Evolutionary conservation across 805 yeast genomes (phyloP).

Genomic region (Pichia nanzhaoensis): DNA sequence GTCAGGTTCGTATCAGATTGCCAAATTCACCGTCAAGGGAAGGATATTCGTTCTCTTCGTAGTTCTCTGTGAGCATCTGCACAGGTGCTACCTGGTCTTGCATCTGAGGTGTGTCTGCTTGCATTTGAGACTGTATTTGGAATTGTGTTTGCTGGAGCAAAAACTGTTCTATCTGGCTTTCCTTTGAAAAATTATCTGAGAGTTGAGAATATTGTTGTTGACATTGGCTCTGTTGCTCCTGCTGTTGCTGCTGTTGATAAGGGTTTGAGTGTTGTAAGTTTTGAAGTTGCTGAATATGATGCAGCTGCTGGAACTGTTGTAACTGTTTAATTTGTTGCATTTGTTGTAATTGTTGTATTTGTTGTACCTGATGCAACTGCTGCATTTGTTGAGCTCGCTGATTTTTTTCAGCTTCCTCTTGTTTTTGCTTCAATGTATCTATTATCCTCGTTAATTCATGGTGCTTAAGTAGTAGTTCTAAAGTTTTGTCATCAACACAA

Average conservation of each 20-base stretch:
- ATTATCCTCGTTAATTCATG: slow-evolving; percentile 8
- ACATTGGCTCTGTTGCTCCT: slow-evolving; percentile 8
- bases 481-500: slow-evolving; percentile 2
- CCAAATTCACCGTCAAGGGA: slow-evolving; percentile 13
- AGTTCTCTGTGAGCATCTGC: too few species aligned
- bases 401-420: slow-evolving; percentile 3
- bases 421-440: slow-evolving; percentile 2
- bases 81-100: neutral
- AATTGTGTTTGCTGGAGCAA: neutral
- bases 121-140: neutral
- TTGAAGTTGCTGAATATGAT: slow-evolving; percentile 1
- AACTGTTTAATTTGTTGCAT: slow-evolving; percentile 3
- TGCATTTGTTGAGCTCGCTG: neutral
- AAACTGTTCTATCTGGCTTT: neutral
- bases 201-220: neutral
- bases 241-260: slow-evolving; percentile 1
- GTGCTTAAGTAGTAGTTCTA: slow-evolving; percentile 5
- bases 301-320: slow-evolving; percentile 1
- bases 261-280: slow-evolving; percentile 3
- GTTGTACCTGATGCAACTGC: slow-evolving; percentile 1
- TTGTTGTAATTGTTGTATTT: slow-evolving; percentile 4
- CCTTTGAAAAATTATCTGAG: too few species aligned
- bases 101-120: neutral
- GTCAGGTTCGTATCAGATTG: neutral
- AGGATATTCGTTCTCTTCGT: slow-evolving; percentile 14